Evolutionary conservation across 768 basidiomycete genomes (phyloP).

Genomic region (Erythrobasidium yunnanense): DNA sequence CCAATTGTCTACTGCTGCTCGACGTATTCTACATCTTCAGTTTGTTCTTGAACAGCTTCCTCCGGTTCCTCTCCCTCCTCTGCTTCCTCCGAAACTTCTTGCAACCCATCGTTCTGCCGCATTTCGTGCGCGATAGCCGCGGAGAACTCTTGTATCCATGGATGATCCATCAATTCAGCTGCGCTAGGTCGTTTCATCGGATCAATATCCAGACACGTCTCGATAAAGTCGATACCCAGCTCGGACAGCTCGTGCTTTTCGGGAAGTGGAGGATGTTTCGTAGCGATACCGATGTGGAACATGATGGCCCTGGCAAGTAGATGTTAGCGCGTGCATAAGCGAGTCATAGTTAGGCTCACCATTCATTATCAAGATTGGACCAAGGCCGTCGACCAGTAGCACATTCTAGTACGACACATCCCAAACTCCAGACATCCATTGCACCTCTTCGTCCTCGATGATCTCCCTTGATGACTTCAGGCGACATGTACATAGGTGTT

Average conservation of each 20-base stretch:
- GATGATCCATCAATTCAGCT: constrained; percentile 68
- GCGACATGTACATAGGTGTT: constrained; percentile 99
- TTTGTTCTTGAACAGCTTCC: not conserved
- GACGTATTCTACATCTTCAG: constrained; percentile 19
- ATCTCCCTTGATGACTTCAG: constrained; percentile 93
- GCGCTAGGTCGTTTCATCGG: constrained; percentile 73
- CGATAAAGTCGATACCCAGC: constrained; percentile 84
- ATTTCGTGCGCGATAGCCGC: constrained; percentile 13
- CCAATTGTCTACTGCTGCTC: too few relatives aligned
- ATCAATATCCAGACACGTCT: constrained; percentile 78
- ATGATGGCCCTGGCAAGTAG: constrained; percentile 85
- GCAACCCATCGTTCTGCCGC: not conserved
- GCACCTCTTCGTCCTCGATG: constrained; percentile 76
- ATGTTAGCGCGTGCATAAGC: constrained; percentile 20
- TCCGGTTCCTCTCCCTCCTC: constrained; percentile 21
- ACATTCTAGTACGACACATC: constrained; percentile 93
- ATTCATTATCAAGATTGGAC: constrained; percentile 98
- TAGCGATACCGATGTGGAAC: constrained; percentile 97
- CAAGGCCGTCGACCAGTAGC: constrained; percentile 95
- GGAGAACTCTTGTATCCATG: constrained; percentile 55
- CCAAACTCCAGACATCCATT: constrained; percentile 94
- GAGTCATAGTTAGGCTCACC: constrained; percentile 48
- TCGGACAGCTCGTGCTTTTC: constrained; percentile 80
- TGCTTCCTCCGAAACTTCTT: constrained; percentile 11
- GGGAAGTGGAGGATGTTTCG: constrained; percentile 88